Conservation (phyloP, 2,329 filamentous ascomycete genomes). For the Pyrenophora tritici-repentis region DNA sequence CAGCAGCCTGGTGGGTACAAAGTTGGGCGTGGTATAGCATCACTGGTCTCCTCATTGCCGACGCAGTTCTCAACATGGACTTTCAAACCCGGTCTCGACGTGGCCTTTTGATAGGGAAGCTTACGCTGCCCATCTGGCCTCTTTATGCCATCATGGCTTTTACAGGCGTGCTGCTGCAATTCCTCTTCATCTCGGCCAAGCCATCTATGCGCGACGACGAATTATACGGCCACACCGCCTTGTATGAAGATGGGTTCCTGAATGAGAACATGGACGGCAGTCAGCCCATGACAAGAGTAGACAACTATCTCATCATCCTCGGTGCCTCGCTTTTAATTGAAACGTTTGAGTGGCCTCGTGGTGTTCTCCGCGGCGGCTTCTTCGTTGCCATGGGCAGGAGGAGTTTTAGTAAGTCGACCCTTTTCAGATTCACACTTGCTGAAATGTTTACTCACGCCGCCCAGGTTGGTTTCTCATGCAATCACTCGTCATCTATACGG, state of each 20-base stretch:
- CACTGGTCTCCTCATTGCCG: slow-evolving; percentile 55
- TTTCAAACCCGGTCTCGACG: slow-evolving; percentile 34
- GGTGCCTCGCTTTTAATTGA: slow-evolving; percentile 51
- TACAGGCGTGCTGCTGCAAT: slow-evolving; percentile 50
- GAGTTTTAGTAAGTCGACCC: slow-evolving; percentile 50
- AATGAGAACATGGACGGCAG: slow-evolving; percentile 42
- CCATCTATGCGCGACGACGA: slow-evolving; percentile 46
- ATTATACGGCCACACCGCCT: slow-evolving; percentile 48
- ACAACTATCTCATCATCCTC: slow-evolving; percentile 53
- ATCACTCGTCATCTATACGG: slow-evolving; percentile 49
- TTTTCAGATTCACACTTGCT: background rate
- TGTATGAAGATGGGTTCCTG: slow-evolving; percentile 48
- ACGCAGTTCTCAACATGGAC: slow-evolving; percentile 51
- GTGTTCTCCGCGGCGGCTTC: slow-evolving; percentile 40
- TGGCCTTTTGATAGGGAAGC: slow-evolving; percentile 21
- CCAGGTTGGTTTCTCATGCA: slow-evolving; percentile 52
- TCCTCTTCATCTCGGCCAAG: slow-evolving; percentile 50
- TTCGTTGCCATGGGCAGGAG: slow-evolving; percentile 49
- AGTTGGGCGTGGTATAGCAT: slow-evolving; percentile 55
- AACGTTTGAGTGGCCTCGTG: slow-evolving; percentile 45
- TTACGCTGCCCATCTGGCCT: slow-evolving; percentile 35
- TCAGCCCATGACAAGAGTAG: slow-evolving; percentile 48
- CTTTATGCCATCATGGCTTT: slow-evolving; percentile 39
- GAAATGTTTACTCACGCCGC: slow-evolving; percentile 13
- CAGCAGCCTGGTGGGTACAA: slow-evolving; percentile 55